A percentile compares a stretch with the other conserved stretches of the same genome.
These are phyloP conservation scores for Karstenula rhodostoma DNA, from an alignment of 2,329 filamentous ascomycete genomes.

Conservation along the genomic window DNA sequence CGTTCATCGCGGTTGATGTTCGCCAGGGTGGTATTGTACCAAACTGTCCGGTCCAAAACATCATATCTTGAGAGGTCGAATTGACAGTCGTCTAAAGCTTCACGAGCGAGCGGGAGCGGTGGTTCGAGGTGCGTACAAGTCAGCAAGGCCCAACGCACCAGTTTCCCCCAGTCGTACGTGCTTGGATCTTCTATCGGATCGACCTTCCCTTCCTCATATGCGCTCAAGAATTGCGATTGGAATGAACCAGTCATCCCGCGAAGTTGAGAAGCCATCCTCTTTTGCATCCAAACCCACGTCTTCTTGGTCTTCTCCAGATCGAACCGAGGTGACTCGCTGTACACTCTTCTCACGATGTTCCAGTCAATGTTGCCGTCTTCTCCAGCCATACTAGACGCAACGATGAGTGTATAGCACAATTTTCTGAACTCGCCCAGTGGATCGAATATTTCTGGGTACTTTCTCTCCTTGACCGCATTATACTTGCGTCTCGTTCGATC, in stretches of 20 bases:
- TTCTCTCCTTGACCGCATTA: constrained; percentile 20
- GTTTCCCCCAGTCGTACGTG: constrained; percentile 71
- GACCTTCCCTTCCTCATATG: constrained; percentile 70
- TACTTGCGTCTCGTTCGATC: constrained; percentile 17
- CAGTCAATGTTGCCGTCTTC: constrained; percentile 50
- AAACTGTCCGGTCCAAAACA: constrained; percentile 33
- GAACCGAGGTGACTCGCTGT: constrained; percentile 47
- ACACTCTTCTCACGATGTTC: constrained; percentile 52
- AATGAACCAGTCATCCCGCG: constrained; percentile 69
- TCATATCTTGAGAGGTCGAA: constrained; percentile 41
- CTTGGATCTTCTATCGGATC: constrained; percentile 67
- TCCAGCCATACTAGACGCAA: constrained; percentile 46
- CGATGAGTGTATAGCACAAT: constrained; percentile 39
- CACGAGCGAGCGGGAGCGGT: constrained; percentile 31
- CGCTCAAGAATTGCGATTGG: constrained; percentile 69
- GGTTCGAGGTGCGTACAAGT: constrained; percentile 44
- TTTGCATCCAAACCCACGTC: constrained; percentile 49
- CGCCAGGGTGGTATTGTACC: constrained; percentile 36
- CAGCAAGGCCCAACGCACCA: constrained; percentile 73
- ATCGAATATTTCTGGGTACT: constrained; percentile 28
- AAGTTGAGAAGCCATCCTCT: constrained; percentile 55
- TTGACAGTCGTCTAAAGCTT: constrained; percentile 30
- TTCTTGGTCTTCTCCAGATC: constrained; percentile 43
- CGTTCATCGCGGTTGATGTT: constrained; percentile 35
- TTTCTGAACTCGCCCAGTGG: constrained; percentile 40